Evolutionary conservation across 805 yeast species (phyloP).

Genomic region (Hemisphaericaspora nanyangensis): DNA sequence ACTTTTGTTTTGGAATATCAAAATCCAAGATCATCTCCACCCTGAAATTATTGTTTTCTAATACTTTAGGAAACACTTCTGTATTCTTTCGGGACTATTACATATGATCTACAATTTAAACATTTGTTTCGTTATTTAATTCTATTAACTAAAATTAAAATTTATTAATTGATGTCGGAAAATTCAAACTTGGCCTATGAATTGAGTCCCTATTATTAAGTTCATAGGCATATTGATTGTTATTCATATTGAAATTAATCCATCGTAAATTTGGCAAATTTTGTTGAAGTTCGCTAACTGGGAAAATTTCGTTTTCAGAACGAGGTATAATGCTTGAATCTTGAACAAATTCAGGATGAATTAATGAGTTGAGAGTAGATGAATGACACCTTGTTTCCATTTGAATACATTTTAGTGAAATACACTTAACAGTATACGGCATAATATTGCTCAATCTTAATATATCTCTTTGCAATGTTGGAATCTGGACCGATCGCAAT

Average conservation of each 20-base stretch:
- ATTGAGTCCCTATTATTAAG: not conserved
- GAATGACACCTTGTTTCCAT: no score
- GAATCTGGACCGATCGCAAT: no score
- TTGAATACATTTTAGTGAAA: no score
- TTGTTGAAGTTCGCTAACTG: constrained; percentile 3
- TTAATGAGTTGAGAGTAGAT: constrained; percentile 1
- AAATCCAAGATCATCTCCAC: constrained; percentile 42
- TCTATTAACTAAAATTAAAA: constrained; percentile 30
- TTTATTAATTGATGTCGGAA: not conserved
- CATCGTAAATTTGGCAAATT: constrained; percentile 8
- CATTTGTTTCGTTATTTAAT: constrained; percentile 16
- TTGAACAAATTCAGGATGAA: not conserved
- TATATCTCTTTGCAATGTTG: no score
- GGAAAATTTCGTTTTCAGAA: no score
- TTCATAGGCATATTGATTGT: constrained; percentile 4
- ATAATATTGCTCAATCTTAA: no score
- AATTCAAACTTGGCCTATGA: constrained; percentile 6
- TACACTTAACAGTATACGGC: no score
- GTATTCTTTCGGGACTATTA: constrained; percentile 26
- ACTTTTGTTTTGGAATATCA: constrained; percentile 43
- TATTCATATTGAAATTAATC: constrained; percentile 3
- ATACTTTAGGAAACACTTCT: constrained; percentile 1
- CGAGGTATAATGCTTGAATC: no score
- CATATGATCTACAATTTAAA: constrained; percentile 24
- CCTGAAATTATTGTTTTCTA: constrained; percentile 26